Evolutionary conservation across 306 rosid genomes (phyloP).

Genomic region (Fragaria iinumae): DNA sequence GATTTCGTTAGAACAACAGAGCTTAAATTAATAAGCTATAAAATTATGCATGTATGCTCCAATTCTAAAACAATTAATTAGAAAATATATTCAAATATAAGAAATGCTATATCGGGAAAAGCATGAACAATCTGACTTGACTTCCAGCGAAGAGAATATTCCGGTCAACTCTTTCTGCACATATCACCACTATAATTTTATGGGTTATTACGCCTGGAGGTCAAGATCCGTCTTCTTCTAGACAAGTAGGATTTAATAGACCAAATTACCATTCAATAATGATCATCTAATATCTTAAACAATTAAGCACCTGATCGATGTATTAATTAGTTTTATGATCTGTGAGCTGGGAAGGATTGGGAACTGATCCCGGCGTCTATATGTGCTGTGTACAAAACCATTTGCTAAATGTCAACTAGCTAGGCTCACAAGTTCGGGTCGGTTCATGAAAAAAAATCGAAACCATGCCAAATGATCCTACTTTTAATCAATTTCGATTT

Average conservation of each 20-base stretch:
- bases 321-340: not conserved
- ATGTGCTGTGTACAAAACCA: no score
- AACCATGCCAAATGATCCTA: no score
- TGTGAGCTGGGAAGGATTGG: no score
- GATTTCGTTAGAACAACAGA: not conserved
- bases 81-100: not conserved
- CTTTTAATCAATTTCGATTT: no score
- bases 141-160: conserved; percentile 7
- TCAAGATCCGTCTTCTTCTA: conserved; percentile 16
- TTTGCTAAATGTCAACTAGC: no score
- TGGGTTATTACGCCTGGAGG: not conserved
- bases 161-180: conserved; percentile 6
- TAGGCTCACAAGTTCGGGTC: no score
- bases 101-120: not conserved
- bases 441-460: no score
- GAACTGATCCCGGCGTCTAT: conserved; percentile 2
- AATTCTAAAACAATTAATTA: not conserved
- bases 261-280: not conserved
- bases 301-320: not conserved
- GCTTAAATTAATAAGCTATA: not conserved
- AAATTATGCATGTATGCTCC: not conserved
- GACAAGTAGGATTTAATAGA: not conserved
- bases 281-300: not conserved
- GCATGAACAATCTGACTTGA: not conserved
- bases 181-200: not conserved